phyloP scores from a whole-genome alignment of 2,329 filamentous ascomycete genomes.

The Aspergillus nomiae region DNA sequence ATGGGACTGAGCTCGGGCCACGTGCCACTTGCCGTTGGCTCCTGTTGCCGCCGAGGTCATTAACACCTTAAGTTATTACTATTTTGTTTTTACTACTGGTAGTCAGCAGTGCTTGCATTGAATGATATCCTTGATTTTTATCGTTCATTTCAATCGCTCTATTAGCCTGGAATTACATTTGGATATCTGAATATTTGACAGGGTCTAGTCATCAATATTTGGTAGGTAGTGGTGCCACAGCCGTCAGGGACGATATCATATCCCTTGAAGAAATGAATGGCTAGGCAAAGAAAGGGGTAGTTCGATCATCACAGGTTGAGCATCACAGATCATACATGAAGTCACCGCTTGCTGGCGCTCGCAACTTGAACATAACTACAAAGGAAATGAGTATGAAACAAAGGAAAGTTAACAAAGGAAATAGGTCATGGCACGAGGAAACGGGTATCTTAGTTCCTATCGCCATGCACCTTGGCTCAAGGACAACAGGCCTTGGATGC shows the following conservation, averaged over 20 bases:
- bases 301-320: slow-evolving; percentile 24
- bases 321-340: slow-evolving; percentile 27
- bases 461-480: slow-evolving; percentile 92
- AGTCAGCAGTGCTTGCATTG: neutral
- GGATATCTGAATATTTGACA: neutral
- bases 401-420: slow-evolving; percentile 29
- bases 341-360: slow-evolving; percentile 32
- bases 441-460: slow-evolving; percentile 38
- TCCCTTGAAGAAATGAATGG: slow-evolving; percentile 5
- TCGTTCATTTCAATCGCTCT: neutral
- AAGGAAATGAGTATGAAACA: slow-evolving; percentile 24
- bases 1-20: neutral
- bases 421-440: slow-evolving; percentile 15
- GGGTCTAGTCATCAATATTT: slow-evolving; percentile 14
- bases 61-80: neutral
- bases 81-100: neutral
- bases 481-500: slow-evolving; percentile 83
- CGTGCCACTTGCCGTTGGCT: neutral
- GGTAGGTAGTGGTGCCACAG: neutral
- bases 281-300: slow-evolving; percentile 10
- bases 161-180: neutral
- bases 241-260: slow-evolving; percentile 3
- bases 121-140: neutral
- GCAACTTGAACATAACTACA: slow-evolving; percentile 27
- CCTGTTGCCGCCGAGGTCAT: neutral